phyloP scores from a whole-genome alignment of 2,329 filamentous ascomycete genomes.

The Aureobasidium zeae region DNA sequence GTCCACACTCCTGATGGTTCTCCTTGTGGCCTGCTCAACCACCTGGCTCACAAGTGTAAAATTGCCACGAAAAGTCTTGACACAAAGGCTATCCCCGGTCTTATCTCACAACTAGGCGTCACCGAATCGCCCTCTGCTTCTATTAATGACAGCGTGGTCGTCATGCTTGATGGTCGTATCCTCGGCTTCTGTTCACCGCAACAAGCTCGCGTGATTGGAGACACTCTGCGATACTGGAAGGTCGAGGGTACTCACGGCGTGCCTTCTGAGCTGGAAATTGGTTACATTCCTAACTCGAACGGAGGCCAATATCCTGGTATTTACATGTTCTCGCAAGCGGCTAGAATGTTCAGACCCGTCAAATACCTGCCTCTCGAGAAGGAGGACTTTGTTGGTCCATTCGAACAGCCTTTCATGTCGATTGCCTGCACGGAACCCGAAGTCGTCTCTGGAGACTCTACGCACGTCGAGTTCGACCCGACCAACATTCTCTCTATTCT shows the following conservation, averaged over 20 bases:
- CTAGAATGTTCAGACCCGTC: slow-evolving; percentile 82
- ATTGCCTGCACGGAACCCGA: slow-evolving; percentile 88
- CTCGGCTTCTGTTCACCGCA: slow-evolving; percentile 83
- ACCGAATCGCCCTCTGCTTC: slow-evolving; percentile 66
- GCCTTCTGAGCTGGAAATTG: slow-evolving; percentile 78
- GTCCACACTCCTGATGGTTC: slow-evolving; percentile 95
- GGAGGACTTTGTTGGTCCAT: slow-evolving; percentile 79
- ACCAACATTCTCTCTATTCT: slow-evolving; percentile 97
- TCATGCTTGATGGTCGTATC: slow-evolving; percentile 84
- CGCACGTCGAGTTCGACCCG: slow-evolving; percentile 86
- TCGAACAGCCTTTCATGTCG: slow-evolving; percentile 97
- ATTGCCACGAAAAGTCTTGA: slow-evolving; percentile 71
- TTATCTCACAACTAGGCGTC: slow-evolving; percentile 72
- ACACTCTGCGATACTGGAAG: slow-evolving; percentile 91
- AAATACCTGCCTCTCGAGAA: slow-evolving; percentile 84
- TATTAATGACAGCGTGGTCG: slow-evolving; percentile 71
- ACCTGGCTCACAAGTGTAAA: slow-evolving; percentile 89
- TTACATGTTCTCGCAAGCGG: slow-evolving; percentile 80
- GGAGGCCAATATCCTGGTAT: slow-evolving; percentile 94
- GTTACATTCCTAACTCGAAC: slow-evolving; percentile 76
- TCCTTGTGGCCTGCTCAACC: slow-evolving; percentile 89
- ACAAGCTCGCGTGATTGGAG: slow-evolving; percentile 70
- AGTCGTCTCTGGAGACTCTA: slow-evolving; percentile 77
- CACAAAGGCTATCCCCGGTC: slow-evolving; percentile 61
- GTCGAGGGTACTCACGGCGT: slow-evolving; percentile 75